Percentiles rank a stretch among this genome's conserved stretches.
Evolutionary conservation across 2,329 filamentous ascomycete genomes (phyloP).

Genomic region (Colletotrichum truncatum): DNA sequence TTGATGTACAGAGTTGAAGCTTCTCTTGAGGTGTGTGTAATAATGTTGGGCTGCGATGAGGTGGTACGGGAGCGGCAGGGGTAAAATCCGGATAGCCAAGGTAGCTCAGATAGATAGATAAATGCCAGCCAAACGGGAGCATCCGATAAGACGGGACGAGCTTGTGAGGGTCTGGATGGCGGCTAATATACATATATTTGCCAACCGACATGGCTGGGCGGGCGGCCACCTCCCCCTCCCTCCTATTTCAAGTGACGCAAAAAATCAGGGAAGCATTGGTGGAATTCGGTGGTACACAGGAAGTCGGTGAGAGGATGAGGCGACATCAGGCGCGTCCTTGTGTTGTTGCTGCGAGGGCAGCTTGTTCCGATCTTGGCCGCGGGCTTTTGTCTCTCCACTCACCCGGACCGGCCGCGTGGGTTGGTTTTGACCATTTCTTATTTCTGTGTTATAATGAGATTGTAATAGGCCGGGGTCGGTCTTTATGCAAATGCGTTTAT

Average conservation of each 20-base stretch:
- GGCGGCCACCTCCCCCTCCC: no score
- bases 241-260: neutral
- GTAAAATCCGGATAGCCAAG: no score
- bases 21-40: neutral
- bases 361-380: neutral
- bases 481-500: neutral
- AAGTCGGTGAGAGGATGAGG: neutral
- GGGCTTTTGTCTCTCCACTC: neutral
- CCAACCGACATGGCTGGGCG: neutral
- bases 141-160: slow-evolving; percentile 20
- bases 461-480: neutral
- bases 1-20: neutral
- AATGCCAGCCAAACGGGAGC: no score
- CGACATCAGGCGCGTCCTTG: neutral
- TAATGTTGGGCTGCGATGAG: neutral
- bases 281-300: neutral
- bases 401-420: neutral
- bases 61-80: neutral
- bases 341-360: neutral
- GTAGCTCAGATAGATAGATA: neutral
- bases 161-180: no score
- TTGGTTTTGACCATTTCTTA: neutral
- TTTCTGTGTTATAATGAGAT: neutral
- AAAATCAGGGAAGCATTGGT: neutral
- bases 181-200: neutral